phyloP scores from a whole-genome alignment of 2,329 filamentous ascomycete genomes.

The Fusarium pseudocircinatum region DNA sequence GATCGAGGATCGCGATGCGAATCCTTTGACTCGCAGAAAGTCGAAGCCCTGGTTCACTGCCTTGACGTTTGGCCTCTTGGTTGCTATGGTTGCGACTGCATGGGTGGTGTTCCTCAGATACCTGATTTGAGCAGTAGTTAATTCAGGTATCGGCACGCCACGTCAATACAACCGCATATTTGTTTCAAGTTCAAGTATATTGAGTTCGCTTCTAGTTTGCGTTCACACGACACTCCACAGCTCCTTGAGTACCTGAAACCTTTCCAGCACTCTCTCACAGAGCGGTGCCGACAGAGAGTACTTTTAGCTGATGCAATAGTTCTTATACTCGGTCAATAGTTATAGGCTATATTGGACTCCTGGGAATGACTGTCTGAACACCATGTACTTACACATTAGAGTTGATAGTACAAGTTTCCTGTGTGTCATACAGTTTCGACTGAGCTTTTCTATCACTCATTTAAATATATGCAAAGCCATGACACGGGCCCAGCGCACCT shows the following conservation, averaged over 20 bases:
- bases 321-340: accelerated
- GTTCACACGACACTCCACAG: accelerated
- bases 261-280: background rate
- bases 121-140: background rate
- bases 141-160: accelerated
- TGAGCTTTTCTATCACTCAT: accelerated
- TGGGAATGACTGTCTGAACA: background rate
- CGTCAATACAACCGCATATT: accelerated
- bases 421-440: accelerated
- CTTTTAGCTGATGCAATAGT: background rate
- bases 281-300: background rate
- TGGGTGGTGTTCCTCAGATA: background rate
- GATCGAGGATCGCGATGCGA: background rate
- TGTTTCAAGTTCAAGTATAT: background rate
- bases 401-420: accelerated
- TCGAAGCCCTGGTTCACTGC: background rate
- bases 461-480: accelerated
- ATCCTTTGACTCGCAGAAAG: background rate
- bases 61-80: background rate
- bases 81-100: background rate
- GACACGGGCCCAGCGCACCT: accelerated
- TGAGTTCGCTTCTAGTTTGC: background rate
- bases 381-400: accelerated
- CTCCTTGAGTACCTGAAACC: accelerated
- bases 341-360: background rate